Percentiles rank a stretch among this genome's conserved stretches.
Evolutionary conservation across 768 basidiomycete species (phyloP).

Genomic region (Suillus sp.): DNA sequence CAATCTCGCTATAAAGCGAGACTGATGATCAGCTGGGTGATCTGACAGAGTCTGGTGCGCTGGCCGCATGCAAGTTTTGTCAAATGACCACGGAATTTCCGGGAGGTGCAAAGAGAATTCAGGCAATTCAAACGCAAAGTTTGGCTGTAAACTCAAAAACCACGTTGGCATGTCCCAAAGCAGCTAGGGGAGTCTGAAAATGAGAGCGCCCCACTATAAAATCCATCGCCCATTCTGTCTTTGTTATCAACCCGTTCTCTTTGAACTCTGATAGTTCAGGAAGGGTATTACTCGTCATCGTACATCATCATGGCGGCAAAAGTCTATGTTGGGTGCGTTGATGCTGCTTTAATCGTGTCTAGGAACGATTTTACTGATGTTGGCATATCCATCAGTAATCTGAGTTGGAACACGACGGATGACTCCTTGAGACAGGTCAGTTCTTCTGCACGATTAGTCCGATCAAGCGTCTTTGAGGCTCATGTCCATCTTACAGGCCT

Average conservation of each 20-base stretch:
- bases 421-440: conserved; percentile 28
- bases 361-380: conserved; percentile 7
- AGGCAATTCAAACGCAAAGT: conserved; percentile 6
- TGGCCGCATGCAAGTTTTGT: background rate
- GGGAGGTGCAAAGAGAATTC: conserved; percentile 2
- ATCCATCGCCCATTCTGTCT: conserved; percentile 25
- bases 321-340: conserved; percentile 33
- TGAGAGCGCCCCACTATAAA: conserved; percentile 26
- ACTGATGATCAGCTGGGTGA: conserved; percentile 1
- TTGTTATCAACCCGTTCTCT: conserved; percentile 7
- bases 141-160: conserved; percentile 6
- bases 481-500: conserved; percentile 35
- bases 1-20: background rate
- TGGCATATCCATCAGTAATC: conserved; percentile 25
- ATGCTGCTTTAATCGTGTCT: background rate
- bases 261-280: conserved; percentile 13
- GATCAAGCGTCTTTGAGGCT: conserved; percentile 4
- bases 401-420: conserved; percentile 38
- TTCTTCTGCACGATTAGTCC: conserved; percentile 11
- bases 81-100: conserved; percentile 1
- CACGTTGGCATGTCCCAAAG: conserved; percentile 28
- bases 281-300: conserved; percentile 19
- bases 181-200: conserved; percentile 38
- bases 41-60: background rate
- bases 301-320: conserved; percentile 32